phyloP scores from a whole-genome alignment of 2,329 filamentous ascomycete genomes.

The Fusarium keratoplasticum region DNA sequence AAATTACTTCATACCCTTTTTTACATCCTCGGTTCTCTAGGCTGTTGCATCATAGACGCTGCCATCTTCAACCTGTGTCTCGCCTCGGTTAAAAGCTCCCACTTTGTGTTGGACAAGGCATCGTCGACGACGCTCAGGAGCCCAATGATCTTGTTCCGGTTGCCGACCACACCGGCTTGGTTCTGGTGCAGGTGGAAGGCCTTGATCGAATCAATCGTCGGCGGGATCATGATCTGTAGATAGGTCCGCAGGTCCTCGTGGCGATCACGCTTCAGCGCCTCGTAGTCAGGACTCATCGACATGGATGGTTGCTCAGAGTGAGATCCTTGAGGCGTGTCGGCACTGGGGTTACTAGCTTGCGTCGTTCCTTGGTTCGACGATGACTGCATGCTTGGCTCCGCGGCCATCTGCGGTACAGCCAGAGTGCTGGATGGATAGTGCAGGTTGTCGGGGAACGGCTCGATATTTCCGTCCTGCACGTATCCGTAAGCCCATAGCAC shows the following conservation, averaged over 20 bases:
- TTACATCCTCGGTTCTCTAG: constrained; percentile 37
- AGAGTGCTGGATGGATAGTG: constrained; percentile 37
- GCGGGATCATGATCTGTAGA: constrained; percentile 45
- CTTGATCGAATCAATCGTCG: constrained; percentile 44
- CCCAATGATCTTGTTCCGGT: constrained; percentile 43
- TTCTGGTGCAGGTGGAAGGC: constrained; percentile 45
- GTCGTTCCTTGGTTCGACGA: constrained; percentile 22
- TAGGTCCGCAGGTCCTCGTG: constrained; percentile 44
- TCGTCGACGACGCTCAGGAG: constrained; percentile 43
- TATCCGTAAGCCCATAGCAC: constrained; percentile 45
- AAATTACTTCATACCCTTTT: not conserved
- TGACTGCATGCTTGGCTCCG: constrained; percentile 36
- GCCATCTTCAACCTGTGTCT: constrained; percentile 42
- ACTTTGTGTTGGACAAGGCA: constrained; percentile 38
- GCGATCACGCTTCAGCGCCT: constrained; percentile 36
- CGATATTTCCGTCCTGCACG: constrained; percentile 44
- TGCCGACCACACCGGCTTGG: constrained; percentile 43
- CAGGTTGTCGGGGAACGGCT: constrained; percentile 43
- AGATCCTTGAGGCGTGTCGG: constrained; percentile 30
- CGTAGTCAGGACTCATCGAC: constrained; percentile 34
- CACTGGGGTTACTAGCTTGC: constrained; percentile 11
- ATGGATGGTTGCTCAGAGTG: constrained; percentile 31
- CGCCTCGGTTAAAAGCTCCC: constrained; percentile 43
- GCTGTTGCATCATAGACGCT: constrained; percentile 44
- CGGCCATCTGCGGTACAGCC: constrained; percentile 16